phyloP scores from a whole-genome alignment of 2,329 filamentous ascomycete genomes.

The Trichoderma sp. region DNA sequence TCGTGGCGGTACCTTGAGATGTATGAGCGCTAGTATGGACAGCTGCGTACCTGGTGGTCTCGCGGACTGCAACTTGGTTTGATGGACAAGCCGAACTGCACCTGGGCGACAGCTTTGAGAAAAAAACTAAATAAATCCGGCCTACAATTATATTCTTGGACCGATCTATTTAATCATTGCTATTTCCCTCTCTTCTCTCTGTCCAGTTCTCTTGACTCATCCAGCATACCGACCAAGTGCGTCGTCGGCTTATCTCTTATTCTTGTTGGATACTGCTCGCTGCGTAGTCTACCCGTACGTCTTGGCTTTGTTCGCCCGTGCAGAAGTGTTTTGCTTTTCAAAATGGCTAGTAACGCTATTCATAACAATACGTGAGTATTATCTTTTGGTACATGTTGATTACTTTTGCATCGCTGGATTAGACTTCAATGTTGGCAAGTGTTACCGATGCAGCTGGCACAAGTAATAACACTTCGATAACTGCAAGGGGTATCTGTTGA shows the following conservation, averaged over 20 bases:
- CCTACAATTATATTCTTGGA: background rate
- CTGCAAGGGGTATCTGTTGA: too few relatives aligned
- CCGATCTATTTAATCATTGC: background rate
- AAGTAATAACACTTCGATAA: too few relatives aligned
- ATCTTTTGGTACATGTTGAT: background rate
- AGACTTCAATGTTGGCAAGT: background rate
- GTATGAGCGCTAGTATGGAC: conserved; percentile 14
- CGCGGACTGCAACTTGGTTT: conserved; percentile 29
- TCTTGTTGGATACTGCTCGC: background rate
- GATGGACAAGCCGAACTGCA: conserved; percentile 17
- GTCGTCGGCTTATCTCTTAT: background rate
- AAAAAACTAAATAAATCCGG: too few relatives aligned
- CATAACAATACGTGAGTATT: background rate
- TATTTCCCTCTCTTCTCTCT: background rate
- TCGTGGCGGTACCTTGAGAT: conserved; percentile 24
- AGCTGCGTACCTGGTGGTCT: background rate
- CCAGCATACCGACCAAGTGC: background rate
- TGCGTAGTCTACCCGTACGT: too few relatives aligned
- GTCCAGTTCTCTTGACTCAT: too few relatives aligned
- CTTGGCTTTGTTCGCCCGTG: background rate
- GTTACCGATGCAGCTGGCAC: background rate
- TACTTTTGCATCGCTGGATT: background rate
- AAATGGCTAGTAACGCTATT: background rate
- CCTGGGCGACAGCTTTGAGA: too few relatives aligned
- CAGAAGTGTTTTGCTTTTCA: background rate